Conservation (phyloP, 1,284 basidiomycete genomes). For the Ustilago cynodontis region DNA sequence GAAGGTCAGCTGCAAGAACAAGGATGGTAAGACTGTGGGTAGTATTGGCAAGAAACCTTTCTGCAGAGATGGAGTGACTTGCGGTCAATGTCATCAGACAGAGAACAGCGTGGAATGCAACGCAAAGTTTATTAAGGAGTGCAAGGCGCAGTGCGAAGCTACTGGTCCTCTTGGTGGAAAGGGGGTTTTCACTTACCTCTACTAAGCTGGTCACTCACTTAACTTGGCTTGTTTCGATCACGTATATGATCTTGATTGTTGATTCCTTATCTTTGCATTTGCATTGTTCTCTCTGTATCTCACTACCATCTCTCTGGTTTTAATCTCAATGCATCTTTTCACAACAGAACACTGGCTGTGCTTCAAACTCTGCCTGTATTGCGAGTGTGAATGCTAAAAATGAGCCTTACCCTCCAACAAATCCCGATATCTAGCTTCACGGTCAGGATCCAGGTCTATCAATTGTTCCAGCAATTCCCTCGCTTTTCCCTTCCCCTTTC, state of each 20-base stretch:
- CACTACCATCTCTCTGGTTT: not conserved
- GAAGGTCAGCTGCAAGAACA: constrained; percentile 49
- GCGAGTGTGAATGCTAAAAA: constrained; percentile 17
- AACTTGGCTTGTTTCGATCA: not conserved
- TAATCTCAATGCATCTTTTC: too few species aligned
- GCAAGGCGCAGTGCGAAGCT: constrained; percentile 53
- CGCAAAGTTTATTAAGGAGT: constrained; percentile 40
- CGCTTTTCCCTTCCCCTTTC: constrained; percentile 1
- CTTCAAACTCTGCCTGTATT: not conserved
- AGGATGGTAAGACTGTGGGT: constrained; percentile 49
- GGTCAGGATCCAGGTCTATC: constrained; percentile 56
- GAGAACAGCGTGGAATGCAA: constrained; percentile 56
- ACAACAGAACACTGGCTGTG: too few species aligned
- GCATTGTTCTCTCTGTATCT: not conserved
- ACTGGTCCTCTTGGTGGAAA: constrained; percentile 53
- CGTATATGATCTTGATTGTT: not conserved
- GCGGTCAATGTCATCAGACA: constrained; percentile 48
- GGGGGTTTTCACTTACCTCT: constrained; percentile 39
- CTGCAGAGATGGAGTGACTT: constrained; percentile 45
- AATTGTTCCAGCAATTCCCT: constrained; percentile 35
- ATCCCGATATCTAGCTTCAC: constrained; percentile 56
- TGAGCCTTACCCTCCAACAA: constrained; percentile 40
- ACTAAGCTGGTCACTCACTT: not conserved
- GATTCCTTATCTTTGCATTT: not conserved
- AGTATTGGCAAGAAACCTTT: constrained; percentile 53